These are phyloP conservation scores for Globisporangium emineosum DNA, from an alignment of 352 stramenopile species.

Conservation along the genomic window DNA sequence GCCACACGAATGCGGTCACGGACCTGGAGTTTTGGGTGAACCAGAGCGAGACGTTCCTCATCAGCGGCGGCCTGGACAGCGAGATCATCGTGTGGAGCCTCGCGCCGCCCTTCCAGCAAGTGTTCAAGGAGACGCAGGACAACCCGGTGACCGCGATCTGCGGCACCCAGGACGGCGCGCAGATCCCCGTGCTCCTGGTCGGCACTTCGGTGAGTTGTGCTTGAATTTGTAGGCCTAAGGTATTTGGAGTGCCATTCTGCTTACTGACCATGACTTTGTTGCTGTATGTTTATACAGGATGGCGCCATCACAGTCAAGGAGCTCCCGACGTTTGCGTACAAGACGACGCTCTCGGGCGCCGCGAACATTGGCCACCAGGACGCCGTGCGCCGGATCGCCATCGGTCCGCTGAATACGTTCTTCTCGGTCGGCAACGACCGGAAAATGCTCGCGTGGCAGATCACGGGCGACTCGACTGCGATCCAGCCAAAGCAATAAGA, in stretches of 20 bases:
- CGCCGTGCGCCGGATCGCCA: conserved; percentile 71
- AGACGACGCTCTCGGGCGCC: conserved; percentile 56
- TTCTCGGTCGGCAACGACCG: conserved; percentile 78
- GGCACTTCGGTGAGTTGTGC: conserved; percentile 52
- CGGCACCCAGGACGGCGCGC: conserved; percentile 55
- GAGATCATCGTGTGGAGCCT: conserved; percentile 86
- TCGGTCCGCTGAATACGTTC: conserved; percentile 76
- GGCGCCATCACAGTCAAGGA: conserved; percentile 82
- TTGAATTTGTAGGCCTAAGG: neutral
- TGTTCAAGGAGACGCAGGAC: conserved; percentile 84
- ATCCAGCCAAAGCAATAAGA: conserved; percentile 72
- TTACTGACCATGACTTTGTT: conserved; percentile 12
- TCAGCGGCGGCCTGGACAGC: conserved; percentile 74
- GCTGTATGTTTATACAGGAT: conserved; percentile 35
- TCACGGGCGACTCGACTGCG: conserved; percentile 67
- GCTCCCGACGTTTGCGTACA: conserved; percentile 82
- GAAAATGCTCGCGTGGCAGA: conserved; percentile 85
- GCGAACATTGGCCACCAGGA: conserved; percentile 74
- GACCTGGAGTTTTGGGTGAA: conserved; percentile 88
- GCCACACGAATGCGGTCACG: conserved; percentile 82
- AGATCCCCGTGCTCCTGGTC: conserved; percentile 73
- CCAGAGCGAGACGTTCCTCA: conserved; percentile 81
- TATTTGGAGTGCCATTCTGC: neutral
- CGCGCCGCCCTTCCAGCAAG: conserved; percentile 66
- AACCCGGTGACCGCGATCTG: conserved; percentile 73